Evolutionary conservation across 805 yeast species (phyloP), one percentile per base, ranked within the genome.

Genomic region (Saccharomyces eubayanus): DNA sequence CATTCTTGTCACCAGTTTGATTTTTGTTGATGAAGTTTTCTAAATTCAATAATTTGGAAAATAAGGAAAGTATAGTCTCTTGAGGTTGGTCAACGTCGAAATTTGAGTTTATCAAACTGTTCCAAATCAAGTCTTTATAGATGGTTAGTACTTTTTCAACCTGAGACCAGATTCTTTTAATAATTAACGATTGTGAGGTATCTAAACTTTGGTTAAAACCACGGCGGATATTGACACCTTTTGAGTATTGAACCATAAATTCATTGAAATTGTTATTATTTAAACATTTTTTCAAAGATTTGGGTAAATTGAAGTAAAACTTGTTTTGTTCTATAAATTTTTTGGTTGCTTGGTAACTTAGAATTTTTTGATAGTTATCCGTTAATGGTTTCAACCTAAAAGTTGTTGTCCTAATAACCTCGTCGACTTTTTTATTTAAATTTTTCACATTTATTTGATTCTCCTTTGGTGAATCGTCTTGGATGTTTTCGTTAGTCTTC

Each of bases 361-460:
- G 68, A 47, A 80, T 80, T 56, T 77, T 77, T 4, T 73, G 68
- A 50, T 77, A 74, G 30, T 77, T 74, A 21, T 77, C 77, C 29
- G 83, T 65, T 4, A 85, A 74, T 0, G 91, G 92, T 54, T 84
- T 80, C 53, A 83, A 72, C 48, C 81, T 64, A 51, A 78, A 67
- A 1, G 83, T 75, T 1, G 84, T 79, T 41, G 75, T 76, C 52
- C 80, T 76, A 49, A 76, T 78, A 2, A 86, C 78, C 16, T 77
- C 71, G 43, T 74, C 74, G 20, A 80, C 69, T 29, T 71, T 75
- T n/a, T 70, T 74, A 43, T 75, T 69, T 40, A 73, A 61, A 5
- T 58, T 59, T 12, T 69, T 66, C 11, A 81, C 62, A 5, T 67
- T 67, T 12, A 62, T 61, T 46, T 72, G 65, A 14, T 72, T 72